Evolutionary conservation across 2,329 filamentous ascomycete genomes (phyloP), one percentile per base, ranked within the genome.

Genomic region (Setomelanomma holmii): DNA sequence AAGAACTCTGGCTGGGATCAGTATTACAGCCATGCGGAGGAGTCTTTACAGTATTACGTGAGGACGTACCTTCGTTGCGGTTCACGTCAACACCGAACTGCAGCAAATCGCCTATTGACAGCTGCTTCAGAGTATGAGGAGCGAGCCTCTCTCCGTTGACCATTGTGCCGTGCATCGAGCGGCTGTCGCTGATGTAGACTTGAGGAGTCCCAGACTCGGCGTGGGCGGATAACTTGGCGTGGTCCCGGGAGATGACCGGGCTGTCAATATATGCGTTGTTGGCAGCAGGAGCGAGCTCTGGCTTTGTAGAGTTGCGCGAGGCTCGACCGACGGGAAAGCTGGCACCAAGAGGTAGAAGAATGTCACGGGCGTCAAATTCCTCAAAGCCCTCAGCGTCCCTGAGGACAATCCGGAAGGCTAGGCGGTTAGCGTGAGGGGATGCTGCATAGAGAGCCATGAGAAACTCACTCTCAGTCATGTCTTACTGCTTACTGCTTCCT

Each of bases 241-340:
- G 89, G 10, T 84, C 70, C 39, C 89, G 80, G 20, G 88, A 90
- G 79, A 91, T 88, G 30, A 91, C 88, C 0, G 88, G 84, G 50
- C 84, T 88, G 58, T 90, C 84, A 52, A 90, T 88, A 80, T 81
- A 90, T 14, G 80, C 84, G 70, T 91, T 91, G 59, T 82, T 72
- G 4, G 61, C 33, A 54, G 74, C 67, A 61, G 78, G 68, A 46
- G 72, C 66, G 35, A 78, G 73, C 35, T 74, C 80, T 57, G 67
- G 64, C 64, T 78, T 78, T 60, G 60, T 40, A 5, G 66, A 55
- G 47, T 72, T 76, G 46, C 66, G 73, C 10, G 79, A 81, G 1
- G 78, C 71, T 20, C 79, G 78, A 27, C 78, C 78, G 56, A 81
- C 72, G 19, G 61, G 61, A 23, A 77, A 59, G 8, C 57, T 60